Conservation (phyloP, 306 rosid genomes). For the Lagenaria siceraria region DNA sequence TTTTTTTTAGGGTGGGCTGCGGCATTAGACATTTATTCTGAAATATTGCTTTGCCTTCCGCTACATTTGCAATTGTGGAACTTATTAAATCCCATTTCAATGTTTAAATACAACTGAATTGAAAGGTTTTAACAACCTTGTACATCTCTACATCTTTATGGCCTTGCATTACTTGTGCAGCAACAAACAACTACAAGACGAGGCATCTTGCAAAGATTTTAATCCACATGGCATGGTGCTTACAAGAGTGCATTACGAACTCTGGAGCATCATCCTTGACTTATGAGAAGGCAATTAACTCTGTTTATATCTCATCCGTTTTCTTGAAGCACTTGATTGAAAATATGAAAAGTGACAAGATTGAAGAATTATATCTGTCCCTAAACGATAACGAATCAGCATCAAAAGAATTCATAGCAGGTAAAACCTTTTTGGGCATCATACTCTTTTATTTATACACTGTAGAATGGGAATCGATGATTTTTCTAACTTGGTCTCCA, state of each 20-base stretch:
- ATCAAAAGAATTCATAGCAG: conserved; percentile 41
- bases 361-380: conserved; percentile 48
- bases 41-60: neutral
- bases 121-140: neutral
- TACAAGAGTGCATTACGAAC: conserved; percentile 64
- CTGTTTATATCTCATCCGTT: conserved; percentile 63
- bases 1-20: neutral
- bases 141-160: neutral
- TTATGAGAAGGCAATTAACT: conserved; percentile 74
- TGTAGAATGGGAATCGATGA: neutral
- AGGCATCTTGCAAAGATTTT: conserved; percentile 91
- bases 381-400: conserved; percentile 48
- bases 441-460: neutral
- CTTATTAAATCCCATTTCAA: neutral
- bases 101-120: neutral
- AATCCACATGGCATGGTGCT: conserved; percentile 69
- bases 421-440: conserved; percentile 19
- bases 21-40: neutral
- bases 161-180: conserved; percentile 29
- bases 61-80: neutral
- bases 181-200: conserved; percentile 56
- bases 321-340: conserved; percentile 83
- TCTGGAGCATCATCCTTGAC: conserved; percentile 44
- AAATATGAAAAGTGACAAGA: conserved; percentile 31
- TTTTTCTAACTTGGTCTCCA: neutral